Conservation (phyloP, 371 early-diverging fungal species). For the Mucor ambiguus region DNA sequence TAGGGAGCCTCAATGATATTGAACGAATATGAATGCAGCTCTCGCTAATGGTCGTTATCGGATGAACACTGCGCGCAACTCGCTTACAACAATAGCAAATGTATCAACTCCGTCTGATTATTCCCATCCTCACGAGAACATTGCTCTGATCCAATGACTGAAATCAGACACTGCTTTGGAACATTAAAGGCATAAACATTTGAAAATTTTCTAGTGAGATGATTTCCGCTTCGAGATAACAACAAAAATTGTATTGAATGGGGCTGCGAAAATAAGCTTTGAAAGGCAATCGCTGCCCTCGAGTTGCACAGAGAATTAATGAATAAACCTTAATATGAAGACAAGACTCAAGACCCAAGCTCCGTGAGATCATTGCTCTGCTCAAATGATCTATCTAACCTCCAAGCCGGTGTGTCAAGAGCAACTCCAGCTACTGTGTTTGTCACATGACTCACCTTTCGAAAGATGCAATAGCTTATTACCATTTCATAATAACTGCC, state of each 20-base stretch:
- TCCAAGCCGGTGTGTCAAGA: no score
- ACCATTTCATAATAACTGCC: no score
- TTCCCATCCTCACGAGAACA: not conserved
- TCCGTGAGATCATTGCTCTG: no score
- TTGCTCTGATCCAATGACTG: not conserved
- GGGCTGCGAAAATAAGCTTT: not conserved
- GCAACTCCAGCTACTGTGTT: no score
- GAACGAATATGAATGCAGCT: not conserved
- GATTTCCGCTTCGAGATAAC: no score
- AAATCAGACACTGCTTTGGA: not conserved
- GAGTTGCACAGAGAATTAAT: not conserved
- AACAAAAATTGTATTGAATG: not conserved
- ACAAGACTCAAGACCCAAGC: no score
- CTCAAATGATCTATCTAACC: no score
- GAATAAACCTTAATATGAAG: not conserved
- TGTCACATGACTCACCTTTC: no score
- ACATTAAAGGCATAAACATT: no score
- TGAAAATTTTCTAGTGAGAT: no score
- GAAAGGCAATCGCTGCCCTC: not conserved
- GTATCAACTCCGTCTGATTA: not conserved
- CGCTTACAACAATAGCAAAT: not conserved
- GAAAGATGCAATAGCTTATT: no score
- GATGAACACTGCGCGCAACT: not conserved
- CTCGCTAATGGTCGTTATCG: not conserved
- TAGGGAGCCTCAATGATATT: not conserved